Evolutionary conservation across 208 protist genomes (phyloP), one percentile per base, ranked within the genome.

Genomic region (Acanthamoeba healyi): DNA sequence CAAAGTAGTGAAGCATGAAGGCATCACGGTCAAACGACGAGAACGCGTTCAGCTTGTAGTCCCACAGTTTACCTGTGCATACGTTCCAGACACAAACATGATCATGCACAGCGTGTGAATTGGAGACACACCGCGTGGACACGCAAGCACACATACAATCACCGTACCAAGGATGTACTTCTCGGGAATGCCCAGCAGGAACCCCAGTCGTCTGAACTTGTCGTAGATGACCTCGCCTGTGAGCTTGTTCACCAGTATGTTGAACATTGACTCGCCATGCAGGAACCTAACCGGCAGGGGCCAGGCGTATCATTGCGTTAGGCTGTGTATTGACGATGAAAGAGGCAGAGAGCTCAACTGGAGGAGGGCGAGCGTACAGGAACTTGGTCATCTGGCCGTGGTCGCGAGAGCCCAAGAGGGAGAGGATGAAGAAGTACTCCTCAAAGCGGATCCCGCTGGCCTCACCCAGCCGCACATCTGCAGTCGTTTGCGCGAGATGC

Each of bases 171-270:
- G 89, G 15, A 93, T 93, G 63, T 49, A 49, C 17, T 15, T 81
- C n/a, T 82, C 89, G n/a, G 89, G 89, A 17, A 93, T 93, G 32
- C 89, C 89, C 58, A 93, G 44, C 40, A 93, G 42, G 89, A 93
- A 93, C 2, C 89, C 89, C 34, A 93, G 65, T 36, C 61, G 40
- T 15, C 65, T 54, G 89, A 93, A 93, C 44, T 81, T 74, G 36
- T 93, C 89, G 38, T 82, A 93, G n/a, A 24, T 93, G 5, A 93
- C 29, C n/a, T 46, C 32, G 2, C 65, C 67, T 5, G 89, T 93
- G 26, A 63, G 42, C 49, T 56, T 82, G 70, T 93, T 56, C 29
- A 51, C n/a, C 2, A 93, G 65, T 0, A 93, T 93, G 34, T 93
- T 42, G 82, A 93, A 93, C 24, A 93, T 81, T 12, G 91, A 9